These are phyloP conservation scores for Aureobasidium sp. DNA, from an alignment of 2,329 filamentous ascomycete genomes.

Conservation along the genomic window DNA sequence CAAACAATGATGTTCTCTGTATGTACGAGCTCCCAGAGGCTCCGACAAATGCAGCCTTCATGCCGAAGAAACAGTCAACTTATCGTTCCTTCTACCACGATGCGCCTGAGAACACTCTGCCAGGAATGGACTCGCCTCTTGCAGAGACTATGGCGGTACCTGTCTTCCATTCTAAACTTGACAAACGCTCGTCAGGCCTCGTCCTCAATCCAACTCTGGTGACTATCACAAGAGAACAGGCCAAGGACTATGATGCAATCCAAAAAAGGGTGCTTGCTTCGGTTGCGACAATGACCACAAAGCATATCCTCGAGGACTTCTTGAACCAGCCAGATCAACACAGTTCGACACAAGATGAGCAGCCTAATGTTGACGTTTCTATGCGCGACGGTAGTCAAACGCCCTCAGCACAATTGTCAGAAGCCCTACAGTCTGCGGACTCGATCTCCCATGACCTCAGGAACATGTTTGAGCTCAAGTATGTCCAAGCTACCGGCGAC, in stretches of 20 bases:
- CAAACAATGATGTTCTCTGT: conserved; percentile 52
- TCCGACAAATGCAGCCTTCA: conserved; percentile 61
- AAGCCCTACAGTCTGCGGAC: conserved; percentile 45
- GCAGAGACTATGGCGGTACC: conserved; percentile 63
- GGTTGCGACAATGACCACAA: conserved; percentile 61
- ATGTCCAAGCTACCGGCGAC: conserved; percentile 51
- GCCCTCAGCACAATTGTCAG: conserved; percentile 34
- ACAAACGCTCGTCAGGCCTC: conserved; percentile 35
- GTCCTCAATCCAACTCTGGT: conserved; percentile 51
- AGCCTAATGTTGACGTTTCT: conserved; percentile 71
- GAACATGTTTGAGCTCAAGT: conserved; percentile 69
- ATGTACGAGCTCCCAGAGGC: conserved; percentile 70
- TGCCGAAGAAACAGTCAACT: conserved; percentile 1
- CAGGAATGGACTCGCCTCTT: conserved; percentile 50
- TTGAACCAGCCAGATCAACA: conserved; percentile 42
- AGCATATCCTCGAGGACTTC: conserved; percentile 37
- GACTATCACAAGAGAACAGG: conserved; percentile 65
- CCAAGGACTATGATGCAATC: conserved; percentile 60
- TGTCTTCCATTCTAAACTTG: conserved; percentile 50
- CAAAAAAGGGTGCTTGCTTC: conserved; percentile 71
- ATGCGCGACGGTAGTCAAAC: conserved; percentile 14
- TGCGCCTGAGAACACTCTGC: conserved; percentile 37
- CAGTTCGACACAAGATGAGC: conserved; percentile 18
- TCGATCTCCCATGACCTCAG: conserved; percentile 58
- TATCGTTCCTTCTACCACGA: conserved; percentile 14